A percentile compares a stretch with the other conserved stretches of the same genome.
These are phyloP conservation scores for Epichloe gansuensis DNA, from an alignment of 2,329 filamentous ascomycete species.

Conservation along the genomic window DNA sequence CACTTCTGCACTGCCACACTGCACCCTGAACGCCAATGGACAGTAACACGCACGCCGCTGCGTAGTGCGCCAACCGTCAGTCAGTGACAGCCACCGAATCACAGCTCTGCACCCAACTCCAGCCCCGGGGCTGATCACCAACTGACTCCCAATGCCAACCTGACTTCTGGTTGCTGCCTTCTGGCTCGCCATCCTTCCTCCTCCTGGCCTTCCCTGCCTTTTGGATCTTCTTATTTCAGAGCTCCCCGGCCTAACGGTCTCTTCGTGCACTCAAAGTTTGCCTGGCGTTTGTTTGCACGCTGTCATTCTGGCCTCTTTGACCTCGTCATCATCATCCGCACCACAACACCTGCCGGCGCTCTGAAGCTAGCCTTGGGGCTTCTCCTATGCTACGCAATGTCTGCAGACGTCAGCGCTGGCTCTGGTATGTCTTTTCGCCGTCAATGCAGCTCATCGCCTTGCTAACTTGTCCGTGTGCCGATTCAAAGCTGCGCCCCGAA, in stretches of 20 bases:
- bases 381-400: slow-evolving; percentile 11
- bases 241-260: too few relatives aligned
- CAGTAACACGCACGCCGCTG: not conserved
- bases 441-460: not conserved
- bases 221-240: not conserved
- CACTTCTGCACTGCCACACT: not conserved
- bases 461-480: slow-evolving; percentile 7
- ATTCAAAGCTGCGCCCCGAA: slow-evolving; percentile 47
- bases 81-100: slow-evolving; percentile 8
- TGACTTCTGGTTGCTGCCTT: not conserved
- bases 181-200: not conserved
- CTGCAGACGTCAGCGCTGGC: slow-evolving; percentile 13
- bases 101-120: slow-evolving; percentile 5
- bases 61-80: not conserved
- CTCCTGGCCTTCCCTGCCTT: not conserved
- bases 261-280: too few relatives aligned
- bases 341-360: not conserved
- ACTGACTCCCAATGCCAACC: not conserved
- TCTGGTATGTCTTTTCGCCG: slow-evolving; percentile 9
- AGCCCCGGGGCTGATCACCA: not conserved
- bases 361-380: not conserved
- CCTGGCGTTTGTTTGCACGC: too few relatives aligned
- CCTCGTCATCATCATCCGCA: not conserved
- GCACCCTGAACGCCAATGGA: not conserved
- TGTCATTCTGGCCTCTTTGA: too few relatives aligned